Evolutionary conservation across 1,284 basidiomycete species (phyloP).

Genomic region (Tylopilus sp.): DNA sequence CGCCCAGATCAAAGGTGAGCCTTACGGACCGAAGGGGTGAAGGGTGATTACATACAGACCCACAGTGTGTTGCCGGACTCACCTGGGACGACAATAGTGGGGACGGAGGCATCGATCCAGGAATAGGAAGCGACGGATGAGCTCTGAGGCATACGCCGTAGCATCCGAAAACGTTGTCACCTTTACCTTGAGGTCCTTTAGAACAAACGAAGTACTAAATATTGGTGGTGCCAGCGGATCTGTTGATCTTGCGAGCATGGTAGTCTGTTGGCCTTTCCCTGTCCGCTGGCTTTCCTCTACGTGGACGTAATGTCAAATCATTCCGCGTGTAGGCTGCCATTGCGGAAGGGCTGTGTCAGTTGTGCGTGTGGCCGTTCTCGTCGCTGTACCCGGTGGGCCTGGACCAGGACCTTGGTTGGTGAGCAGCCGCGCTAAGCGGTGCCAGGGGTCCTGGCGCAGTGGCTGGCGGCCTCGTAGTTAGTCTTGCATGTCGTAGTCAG

Average conservation of each 20-base stretch:
- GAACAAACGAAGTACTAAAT: constrained; percentile 20
- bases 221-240: neutral
- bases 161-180: constrained; percentile 27
- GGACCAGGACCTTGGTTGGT: too few species aligned
- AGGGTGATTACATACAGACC: neutral
- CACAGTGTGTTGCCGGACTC: constrained; percentile 3
- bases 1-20: constrained; percentile 46
- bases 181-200: constrained; percentile 37
- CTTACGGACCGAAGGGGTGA: constrained; percentile 10
- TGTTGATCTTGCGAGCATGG: neutral
- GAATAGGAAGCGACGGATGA: constrained; percentile 46
- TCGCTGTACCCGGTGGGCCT: neutral
- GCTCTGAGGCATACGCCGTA: constrained; percentile 22
- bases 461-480: too few species aligned
- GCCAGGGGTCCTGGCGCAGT: too few species aligned
- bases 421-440: too few species aligned
- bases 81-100: constrained; percentile 47
- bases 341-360: neutral
- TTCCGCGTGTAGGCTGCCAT: constrained; percentile 35
- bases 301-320: constrained; percentile 15
- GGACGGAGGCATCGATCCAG: constrained; percentile 42
- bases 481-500: too few species aligned
- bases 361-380: neutral
- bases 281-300: neutral
- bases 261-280: constrained; percentile 22